Conservation (phyloP, 2,329 filamentous ascomycete genomes). For the Hymenoscyphus albidus region DNA sequence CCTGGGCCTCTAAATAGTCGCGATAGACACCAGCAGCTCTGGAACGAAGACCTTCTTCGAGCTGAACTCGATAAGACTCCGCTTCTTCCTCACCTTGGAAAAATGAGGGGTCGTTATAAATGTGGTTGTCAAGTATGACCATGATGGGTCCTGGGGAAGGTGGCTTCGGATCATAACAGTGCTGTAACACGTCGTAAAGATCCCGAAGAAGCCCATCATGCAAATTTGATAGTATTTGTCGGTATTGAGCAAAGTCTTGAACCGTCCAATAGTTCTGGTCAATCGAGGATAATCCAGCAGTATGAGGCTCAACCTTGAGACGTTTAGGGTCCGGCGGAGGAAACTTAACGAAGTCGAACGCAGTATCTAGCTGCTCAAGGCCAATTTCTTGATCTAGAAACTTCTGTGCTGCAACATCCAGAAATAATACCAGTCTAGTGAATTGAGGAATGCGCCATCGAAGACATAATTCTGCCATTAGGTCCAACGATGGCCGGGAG, state of each 20-base stretch:
- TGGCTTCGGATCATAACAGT: constrained; percentile 84
- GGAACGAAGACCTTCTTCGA: constrained; percentile 67
- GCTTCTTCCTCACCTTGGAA: constrained; percentile 65
- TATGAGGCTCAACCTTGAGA: constrained; percentile 31
- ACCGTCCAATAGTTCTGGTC: constrained; percentile 63
- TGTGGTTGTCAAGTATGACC: constrained; percentile 73
- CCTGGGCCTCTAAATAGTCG: constrained; percentile 70
- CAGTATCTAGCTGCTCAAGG: constrained; percentile 75
- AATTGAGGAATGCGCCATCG: constrained; percentile 87
- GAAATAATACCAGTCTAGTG: constrained; percentile 72
- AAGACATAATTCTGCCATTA: constrained; percentile 79
- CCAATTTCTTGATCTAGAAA: constrained; percentile 79
- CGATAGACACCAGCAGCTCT: constrained; percentile 79
- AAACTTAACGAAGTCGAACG: constrained; percentile 78
- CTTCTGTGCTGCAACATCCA: constrained; percentile 82
- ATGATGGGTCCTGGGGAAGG: constrained; percentile 76
- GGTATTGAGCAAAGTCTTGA: constrained; percentile 66
- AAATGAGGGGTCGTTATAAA: constrained; percentile 75
- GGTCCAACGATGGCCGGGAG: constrained; percentile 76
- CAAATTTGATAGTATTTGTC: constrained; percentile 67
- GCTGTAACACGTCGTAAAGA: constrained; percentile 80
- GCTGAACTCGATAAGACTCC: constrained; percentile 66
- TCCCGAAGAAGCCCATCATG: constrained; percentile 83
- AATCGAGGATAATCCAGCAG: constrained; percentile 49
- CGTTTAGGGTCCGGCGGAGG: constrained; percentile 60